phyloP scores from a whole-genome alignment of 768 basidiomycete genomes.

The Amanita muscaria region DNA sequence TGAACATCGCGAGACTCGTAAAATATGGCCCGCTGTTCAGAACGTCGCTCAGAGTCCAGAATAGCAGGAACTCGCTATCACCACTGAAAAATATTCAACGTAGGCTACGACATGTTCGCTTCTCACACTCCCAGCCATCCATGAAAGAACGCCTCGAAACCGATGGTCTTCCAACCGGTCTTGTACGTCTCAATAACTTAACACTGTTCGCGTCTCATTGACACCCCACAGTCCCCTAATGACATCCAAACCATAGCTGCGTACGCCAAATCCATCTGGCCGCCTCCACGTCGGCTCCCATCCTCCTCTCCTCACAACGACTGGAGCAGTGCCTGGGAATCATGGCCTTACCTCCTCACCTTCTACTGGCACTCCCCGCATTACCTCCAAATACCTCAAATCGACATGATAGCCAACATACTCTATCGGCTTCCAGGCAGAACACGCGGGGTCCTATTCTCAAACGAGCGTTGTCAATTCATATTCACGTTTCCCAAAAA shows the following conservation, averaged over 20 bases:
- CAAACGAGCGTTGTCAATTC: conserved; percentile 12
- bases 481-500: conserved; percentile 18
- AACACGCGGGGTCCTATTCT: conserved; percentile 25
- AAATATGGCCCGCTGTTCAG: too few relatives aligned
- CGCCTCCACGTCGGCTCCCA: conserved; percentile 17
- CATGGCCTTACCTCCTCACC: conserved; percentile 22
- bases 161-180: too few relatives aligned
- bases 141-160: too few relatives aligned
- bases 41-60: too few relatives aligned
- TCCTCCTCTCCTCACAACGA: conserved; percentile 10
- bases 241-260: conserved; percentile 7
- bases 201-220: too few relatives aligned
- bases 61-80: too few relatives aligned
- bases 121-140: too few relatives aligned
- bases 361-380: conserved; percentile 26
- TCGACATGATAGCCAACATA: conserved; percentile 28
- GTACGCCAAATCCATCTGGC: conserved; percentile 20
- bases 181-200: too few relatives aligned
- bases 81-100: too few relatives aligned
- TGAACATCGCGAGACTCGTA: too few relatives aligned
- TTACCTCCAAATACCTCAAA: conserved; percentile 28
- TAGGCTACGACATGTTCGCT: too few relatives aligned
- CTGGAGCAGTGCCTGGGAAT: conserved; percentile 24
- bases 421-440: conserved; percentile 22
- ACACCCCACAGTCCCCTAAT: too few relatives aligned